These are phyloP conservation scores for Uronychia setigera DNA, from an alignment of 73 alveolate species.

Conservation along the genomic window DNA sequence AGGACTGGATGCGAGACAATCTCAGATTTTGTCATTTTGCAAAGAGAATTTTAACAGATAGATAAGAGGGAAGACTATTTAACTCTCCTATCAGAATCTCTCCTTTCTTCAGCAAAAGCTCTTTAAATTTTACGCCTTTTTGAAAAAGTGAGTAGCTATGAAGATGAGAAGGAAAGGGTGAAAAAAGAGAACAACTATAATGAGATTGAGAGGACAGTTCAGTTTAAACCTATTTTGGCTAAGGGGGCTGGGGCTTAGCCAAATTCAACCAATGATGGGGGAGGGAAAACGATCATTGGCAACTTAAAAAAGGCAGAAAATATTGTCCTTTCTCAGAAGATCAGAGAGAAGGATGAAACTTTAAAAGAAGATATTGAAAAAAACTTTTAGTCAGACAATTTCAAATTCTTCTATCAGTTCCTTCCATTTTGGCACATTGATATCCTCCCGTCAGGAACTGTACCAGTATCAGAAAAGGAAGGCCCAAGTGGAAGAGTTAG, in stretches of 20 bases:
- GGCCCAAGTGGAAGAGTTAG: background rate
- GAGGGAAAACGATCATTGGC: no score
- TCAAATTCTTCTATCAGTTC: constrained; percentile 9
- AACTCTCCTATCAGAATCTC: constrained; percentile 24
- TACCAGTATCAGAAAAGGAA: background rate
- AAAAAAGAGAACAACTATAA: constrained; percentile 12
- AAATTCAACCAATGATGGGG: no score
- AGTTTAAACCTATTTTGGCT: background rate
- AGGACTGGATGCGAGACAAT: constrained; percentile 61
- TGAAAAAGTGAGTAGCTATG: constrained; percentile 24
- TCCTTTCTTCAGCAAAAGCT: constrained; percentile 23
- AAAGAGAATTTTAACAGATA: constrained; percentile 36
- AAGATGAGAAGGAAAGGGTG: constrained; percentile 28
- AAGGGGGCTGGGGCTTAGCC: background rate
- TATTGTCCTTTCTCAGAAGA: constrained; percentile 17
- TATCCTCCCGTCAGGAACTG: background rate
- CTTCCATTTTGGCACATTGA: constrained; percentile 46
- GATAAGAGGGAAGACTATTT: constrained; percentile 16
- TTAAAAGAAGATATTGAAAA: background rate
- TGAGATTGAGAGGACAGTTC: background rate
- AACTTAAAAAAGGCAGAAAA: no score
- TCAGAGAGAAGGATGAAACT: constrained; percentile 7
- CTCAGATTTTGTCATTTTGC: constrained; percentile 42
- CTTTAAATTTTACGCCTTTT: constrained; percentile 3
- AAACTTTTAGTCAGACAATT: no score